Evolutionary conservation across 2,329 filamentous ascomycete genomes (phyloP), one percentile per base, ranked within the genome.

Genomic region (Aureobasidium sp.): DNA sequence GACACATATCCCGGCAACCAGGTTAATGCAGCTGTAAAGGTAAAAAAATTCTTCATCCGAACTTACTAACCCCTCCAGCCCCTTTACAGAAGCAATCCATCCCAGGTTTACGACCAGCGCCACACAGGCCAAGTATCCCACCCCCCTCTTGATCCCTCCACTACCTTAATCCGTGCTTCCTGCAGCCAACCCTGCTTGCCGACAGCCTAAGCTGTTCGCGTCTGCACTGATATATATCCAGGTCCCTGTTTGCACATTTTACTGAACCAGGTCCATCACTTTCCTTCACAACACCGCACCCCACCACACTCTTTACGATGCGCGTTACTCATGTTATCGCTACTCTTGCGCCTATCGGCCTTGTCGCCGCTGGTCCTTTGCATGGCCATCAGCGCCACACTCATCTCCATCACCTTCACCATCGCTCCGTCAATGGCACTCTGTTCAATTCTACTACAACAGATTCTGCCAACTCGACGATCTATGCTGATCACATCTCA

Each of bases 141-240:
- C 42, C 55, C 42, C 35, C 55, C 45, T 35, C 33, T 29, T 46
- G 54, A 59, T 49, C 55, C 55, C 37, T 58, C 27, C 42, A 38
- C 54, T 58, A 59, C 45, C 37, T 50, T 59, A 50, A 59, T 42
- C 54, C 54, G 54, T 57, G 43, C 43, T 47, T 47, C 29, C 55
- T 50, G 43, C 43, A 49, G 45, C 45, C 45, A 59, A 58, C 23
- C 45, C 45, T 45, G 27, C 29, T 50, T 59, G 9, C 49, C 35
- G 45, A 29, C 55, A 29, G 42, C 31, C 42, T 46, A 47, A 42
- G 43, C 45, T 42, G 45, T 50, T 59, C 45, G 55, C 55, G 35
- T 59, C 45, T 59, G 55, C 55, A 59, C 55, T 59, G 55, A 59
- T 59, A 59, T 59, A 59, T 49, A 49, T 49, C 55, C 45, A 59